These are phyloP conservation scores for Bruguiera gymnorhiza DNA, from an alignment of 345 rosid species.

Conservation along the genomic window DNA sequence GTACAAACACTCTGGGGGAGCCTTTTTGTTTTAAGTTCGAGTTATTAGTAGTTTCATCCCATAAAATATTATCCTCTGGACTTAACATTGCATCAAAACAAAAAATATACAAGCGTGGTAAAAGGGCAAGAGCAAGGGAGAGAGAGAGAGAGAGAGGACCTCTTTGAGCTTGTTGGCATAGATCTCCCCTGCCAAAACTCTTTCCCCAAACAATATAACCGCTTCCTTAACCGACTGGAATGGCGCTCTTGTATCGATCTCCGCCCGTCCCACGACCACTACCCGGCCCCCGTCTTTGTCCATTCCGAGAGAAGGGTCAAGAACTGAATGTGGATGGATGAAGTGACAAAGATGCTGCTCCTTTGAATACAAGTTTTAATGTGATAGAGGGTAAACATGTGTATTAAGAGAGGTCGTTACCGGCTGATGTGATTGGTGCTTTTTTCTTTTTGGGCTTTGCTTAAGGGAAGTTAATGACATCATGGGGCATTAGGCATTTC, in stretches of 20 bases:
- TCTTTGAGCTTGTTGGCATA: slow-evolving; percentile 26
- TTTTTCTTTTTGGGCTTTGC: background rate
- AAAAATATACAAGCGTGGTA: background rate
- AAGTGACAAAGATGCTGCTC: background rate
- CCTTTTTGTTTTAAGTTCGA: no score
- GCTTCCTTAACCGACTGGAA: slow-evolving; percentile 28
- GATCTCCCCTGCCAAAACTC: slow-evolving; percentile 24
- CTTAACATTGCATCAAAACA: no score
- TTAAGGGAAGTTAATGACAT: slow-evolving; percentile 5
- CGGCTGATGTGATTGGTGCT: background rate
- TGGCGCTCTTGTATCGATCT: slow-evolving; percentile 28
- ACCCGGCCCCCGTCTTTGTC: slow-evolving; percentile 8
- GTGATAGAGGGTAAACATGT: no score
- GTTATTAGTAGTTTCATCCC: no score
- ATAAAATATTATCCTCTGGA: no score
- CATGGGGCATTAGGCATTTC: background rate
- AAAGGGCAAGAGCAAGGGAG: background rate
- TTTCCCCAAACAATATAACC: slow-evolving; percentile 28
- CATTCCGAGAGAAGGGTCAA: background rate
- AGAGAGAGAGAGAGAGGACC: slow-evolving; percentile 1
- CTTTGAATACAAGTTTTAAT: background rate
- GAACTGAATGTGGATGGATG: background rate
- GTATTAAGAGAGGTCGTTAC: slow-evolving; percentile 1
- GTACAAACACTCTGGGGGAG: no score
- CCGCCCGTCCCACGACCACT: slow-evolving; percentile 21